Base-by-base conservation (phyloP, 106 monocot genomes). In the Dioscorea dumetorum region DNA sequence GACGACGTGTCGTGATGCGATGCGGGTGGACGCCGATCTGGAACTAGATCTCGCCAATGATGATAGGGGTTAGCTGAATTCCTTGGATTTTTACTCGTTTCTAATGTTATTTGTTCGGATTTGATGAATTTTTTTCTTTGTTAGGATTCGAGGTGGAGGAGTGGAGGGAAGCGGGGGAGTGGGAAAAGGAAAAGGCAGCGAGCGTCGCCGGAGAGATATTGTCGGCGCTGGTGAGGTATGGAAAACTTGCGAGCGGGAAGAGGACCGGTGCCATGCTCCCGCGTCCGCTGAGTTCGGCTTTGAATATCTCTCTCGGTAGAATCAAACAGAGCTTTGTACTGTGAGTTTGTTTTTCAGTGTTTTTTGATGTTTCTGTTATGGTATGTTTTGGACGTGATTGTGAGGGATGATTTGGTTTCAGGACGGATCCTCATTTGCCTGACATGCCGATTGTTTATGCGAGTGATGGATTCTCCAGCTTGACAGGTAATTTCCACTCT, bases 311-410 rank as follows among this genome's bases (percentile, higher is more conserved):
- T 74, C 89, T 99, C 50, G 87, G 92, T 90, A 92, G 97, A 99
- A 99, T 99, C 76, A 92, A 93, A 81, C 91, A 99, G 67, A 99
- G 89, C 79, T 99, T 99, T 93, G 86, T 99, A 79, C 84, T 99
- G 97, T 99, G 92, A 99, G 97, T 99, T 41, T 89, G 57, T 83
- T 81, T 28, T 54, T 32, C 31, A 60, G 28, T 64, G 77, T 83
- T 71, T 35, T 57, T 15, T 59, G 35, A 71, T 68, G 21, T 58
- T 54, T 56, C 41, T 41, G n/a, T 20, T 7, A 50, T 33, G 21
- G 2, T 4, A 11, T 50, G 22, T 23, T 50, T 50, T 50, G 19
- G 0, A 8, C 3, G 28, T 28, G 23, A 5, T 63, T 63, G 12
- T 63, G 62, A 50, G 21, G 10, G 34, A 50, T 79, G 57, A 57